Base-by-base conservation (phyloP, 331 rosid species). In the Acacia concinna region DNA sequence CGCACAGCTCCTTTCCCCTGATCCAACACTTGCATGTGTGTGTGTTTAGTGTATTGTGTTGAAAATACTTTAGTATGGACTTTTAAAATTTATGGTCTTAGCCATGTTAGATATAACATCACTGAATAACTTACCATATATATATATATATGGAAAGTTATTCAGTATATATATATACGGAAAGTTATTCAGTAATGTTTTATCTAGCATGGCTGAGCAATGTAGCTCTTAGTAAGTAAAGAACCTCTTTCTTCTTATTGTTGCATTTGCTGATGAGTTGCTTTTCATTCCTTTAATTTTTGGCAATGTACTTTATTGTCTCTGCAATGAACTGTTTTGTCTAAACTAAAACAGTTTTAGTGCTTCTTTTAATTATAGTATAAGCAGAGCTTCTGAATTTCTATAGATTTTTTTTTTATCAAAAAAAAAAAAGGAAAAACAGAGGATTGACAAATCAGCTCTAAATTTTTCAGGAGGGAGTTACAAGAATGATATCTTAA, bases 1-100 rank as follows among this genome's bases (percentile, higher is more conserved):
- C 77, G 67, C 17, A 84, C 63, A 73, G 86, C 88, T 1, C 90
- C 93, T 43, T 91, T 90, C 74, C 92, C 92, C 15, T 46, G 81
- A 87, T 17, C 25, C 56, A 20, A 20, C 8, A 20, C 56, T 46
- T 18, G n/a, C 10, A 14, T n/a, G 3, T 7, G 59, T n/a, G 13
- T 21, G 28, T 54, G 0, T n/a, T n/a, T 30, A 14, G 15, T 60
- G 40, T 2, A 4, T 23, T 31, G 4, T 15, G 68, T 62, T 11
- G 31, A 81, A 59, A 30, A 57, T 57, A 56, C n/a, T 69, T 66
- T 25, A 3, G 10, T 31, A 21, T 62, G 78, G 51, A 40, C n/a
- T 68, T 15, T 6, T 30, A 65, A 60, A n/a, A n/a, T n/a, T n/a
- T n/a, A n/a, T n/a, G n/a, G n/a, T n/a, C 8, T 5, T 9, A 49